Percentiles rank a stretch among this genome's conserved stretches.
Evolutionary conservation across 495 filamentous ascomycete genomes (phyloP).

Genomic region (Paragyromitra xinjiangensis): DNA sequence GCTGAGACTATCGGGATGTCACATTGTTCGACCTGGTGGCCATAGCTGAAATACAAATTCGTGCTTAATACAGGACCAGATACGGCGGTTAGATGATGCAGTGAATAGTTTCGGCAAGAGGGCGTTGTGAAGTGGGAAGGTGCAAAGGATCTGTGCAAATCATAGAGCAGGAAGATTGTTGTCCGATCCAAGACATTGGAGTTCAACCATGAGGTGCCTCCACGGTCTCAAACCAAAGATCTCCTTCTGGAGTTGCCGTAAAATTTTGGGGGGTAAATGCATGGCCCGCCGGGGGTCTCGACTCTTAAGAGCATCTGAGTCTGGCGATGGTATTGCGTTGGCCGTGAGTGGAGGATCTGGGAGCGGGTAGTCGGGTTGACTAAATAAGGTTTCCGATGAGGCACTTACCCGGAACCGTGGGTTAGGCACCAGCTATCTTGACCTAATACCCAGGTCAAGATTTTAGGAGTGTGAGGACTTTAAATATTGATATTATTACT

Average conservation of each 20-base stretch:
- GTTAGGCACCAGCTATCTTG: not conserved
- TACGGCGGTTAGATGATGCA: not conserved
- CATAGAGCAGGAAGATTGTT: not conserved
- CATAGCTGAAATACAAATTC: not conserved
- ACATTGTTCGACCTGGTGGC: not conserved
- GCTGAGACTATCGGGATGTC: not conserved
- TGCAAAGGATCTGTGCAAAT: not conserved
- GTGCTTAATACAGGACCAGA: not conserved
- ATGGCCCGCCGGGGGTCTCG: not conserved
- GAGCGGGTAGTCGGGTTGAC: not conserved
- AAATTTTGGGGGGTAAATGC: not conserved
- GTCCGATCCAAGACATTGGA: not conserved
- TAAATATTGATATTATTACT: not conserved
- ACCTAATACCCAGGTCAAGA: not conserved
- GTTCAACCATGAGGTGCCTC: not conserved
- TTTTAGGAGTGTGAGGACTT: not conserved
- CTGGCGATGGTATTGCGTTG: not conserved
- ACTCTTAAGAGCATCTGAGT: not conserved
- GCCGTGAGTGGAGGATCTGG: not conserved
- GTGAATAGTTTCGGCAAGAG: not conserved
- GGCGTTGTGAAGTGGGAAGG: not conserved
- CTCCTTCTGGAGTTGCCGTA: not conserved
- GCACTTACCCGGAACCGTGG: not conserved
- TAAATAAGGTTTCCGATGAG: constrained; percentile 11
- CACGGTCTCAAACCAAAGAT: not conserved